A percentile compares a stretch with the other conserved stretches of the same genome.
phyloP scores from a whole-genome alignment of 2,329 filamentous ascomycete genomes.

The Trichoderma semiorbis region DNA sequence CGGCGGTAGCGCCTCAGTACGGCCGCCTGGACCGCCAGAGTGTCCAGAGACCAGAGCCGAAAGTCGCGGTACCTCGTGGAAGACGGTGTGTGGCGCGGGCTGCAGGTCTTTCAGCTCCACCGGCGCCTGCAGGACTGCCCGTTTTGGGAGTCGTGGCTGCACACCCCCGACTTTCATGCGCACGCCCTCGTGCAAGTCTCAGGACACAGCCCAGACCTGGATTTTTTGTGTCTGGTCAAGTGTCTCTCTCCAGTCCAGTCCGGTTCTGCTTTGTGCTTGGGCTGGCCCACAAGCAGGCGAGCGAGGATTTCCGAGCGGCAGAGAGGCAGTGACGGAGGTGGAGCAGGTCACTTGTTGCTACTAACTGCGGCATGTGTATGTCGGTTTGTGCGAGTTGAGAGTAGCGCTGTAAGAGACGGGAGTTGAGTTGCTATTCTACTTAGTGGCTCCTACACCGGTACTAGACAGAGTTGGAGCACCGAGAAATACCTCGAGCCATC shows the following conservation, averaged over 20 bases:
- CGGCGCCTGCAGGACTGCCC: slow-evolving; percentile 15
- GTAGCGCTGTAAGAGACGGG: neutral
- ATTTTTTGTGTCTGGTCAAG: neutral
- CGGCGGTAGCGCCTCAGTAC: neutral
- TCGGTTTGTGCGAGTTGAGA: neutral
- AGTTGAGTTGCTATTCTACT: neutral
- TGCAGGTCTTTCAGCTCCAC: slow-evolving; percentile 20
- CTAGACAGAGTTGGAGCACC: slow-evolving; percentile 4
- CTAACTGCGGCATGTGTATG: neutral
- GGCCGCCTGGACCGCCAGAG: neutral
- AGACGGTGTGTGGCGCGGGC: slow-evolving; percentile 19
- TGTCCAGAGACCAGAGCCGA: neutral
- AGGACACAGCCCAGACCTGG: slow-evolving; percentile 14
- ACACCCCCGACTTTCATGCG: slow-evolving; percentile 5
- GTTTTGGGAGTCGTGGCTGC: slow-evolving; percentile 12
- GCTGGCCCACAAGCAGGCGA: neutral
- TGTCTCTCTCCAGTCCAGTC: neutral
- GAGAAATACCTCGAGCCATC: neutral
- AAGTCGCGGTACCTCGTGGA: slow-evolving; percentile 14
- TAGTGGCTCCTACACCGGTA: neutral
- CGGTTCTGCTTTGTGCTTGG: neutral
- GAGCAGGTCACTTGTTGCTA: neutral
- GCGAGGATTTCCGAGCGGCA: slow-evolving; percentile 4
- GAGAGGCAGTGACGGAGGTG: slow-evolving; percentile 12
- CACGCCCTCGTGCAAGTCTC: slow-evolving; percentile 1